Evolutionary conservation across 1,139 yeast species (phyloP).

Genomic region (Candida sanyaensis): DNA sequence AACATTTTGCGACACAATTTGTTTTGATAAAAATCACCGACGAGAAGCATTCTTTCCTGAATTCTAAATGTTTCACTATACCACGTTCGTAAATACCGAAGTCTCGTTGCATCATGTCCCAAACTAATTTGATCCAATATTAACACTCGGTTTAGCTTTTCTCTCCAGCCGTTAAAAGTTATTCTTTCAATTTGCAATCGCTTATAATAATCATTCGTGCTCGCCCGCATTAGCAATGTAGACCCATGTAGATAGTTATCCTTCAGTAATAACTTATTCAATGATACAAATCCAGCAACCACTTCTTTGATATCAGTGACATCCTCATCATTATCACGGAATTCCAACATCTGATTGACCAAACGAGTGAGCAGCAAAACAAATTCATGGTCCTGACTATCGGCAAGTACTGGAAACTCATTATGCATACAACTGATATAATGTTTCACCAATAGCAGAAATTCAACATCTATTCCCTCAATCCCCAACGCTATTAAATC

Average conservation of each 20-base stretch:
- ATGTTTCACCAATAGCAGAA: slow-evolving; percentile 4
- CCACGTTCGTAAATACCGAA: slow-evolving; percentile 2
- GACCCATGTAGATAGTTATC: slow-evolving; percentile 5
- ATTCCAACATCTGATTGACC: slow-evolving; percentile 1
- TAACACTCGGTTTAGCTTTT: slow-evolving; percentile 5
- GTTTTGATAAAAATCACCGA: slow-evolving; percentile 1
- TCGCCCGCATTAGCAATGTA: slow-evolving; percentile 13
- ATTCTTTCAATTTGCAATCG: slow-evolving; percentile 1
- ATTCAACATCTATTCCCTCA: slow-evolving; percentile 2
- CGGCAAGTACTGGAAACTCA: slow-evolving; percentile 3
- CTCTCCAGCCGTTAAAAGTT: slow-evolving; percentile 14
- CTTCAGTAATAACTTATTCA: slow-evolving; percentile 7
- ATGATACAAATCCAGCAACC: slow-evolving; percentile 3
- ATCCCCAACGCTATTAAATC: slow-evolving; percentile 7
- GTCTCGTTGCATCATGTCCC: background rate
- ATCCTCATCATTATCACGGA: slow-evolving; percentile 2
- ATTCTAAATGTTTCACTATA: background rate
- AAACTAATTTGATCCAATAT: background rate
- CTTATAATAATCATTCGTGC: slow-evolving; percentile 11
- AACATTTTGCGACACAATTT: background rate
- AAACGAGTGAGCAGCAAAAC: background rate
- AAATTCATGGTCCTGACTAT: slow-evolving; percentile 5
- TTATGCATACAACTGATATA: slow-evolving; percentile 1
- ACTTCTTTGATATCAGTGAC: background rate
- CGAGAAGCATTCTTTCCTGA: background rate